These are phyloP conservation scores for Chaetomium fimeti DNA, from an alignment of 495 filamentous ascomycete genomes.

Conservation along the genomic window DNA sequence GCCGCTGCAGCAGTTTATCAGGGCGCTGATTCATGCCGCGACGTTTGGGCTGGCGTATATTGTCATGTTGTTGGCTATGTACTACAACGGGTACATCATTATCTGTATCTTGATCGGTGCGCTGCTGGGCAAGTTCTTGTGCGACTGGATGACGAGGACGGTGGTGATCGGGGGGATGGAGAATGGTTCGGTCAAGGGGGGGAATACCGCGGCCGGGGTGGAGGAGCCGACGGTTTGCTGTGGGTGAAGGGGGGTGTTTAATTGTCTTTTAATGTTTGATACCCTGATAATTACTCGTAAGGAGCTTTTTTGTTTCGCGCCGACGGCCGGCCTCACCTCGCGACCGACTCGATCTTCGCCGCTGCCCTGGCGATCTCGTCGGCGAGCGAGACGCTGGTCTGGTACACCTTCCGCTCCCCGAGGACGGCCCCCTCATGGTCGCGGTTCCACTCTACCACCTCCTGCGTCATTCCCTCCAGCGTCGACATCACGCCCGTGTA, in stretches of 20 bases:
- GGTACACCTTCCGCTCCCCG: slow-evolving; percentile 31
- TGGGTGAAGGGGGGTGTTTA: slow-evolving; percentile 23
- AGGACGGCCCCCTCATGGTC: slow-evolving; percentile 29
- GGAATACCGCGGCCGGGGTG: slow-evolving; percentile 15
- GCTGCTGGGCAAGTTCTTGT: slow-evolving; percentile 47
- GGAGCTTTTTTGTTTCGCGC: background rate
- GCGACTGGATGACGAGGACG: slow-evolving; percentile 42
- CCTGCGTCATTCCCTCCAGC: slow-evolving; percentile 53
- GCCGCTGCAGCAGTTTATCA: slow-evolving; percentile 49
- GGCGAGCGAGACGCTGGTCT: slow-evolving; percentile 42
- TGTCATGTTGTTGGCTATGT: slow-evolving; percentile 58
- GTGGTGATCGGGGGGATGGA: slow-evolving; percentile 21
- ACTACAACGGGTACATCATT: slow-evolving; percentile 58
- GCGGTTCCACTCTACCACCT: slow-evolving; percentile 55
- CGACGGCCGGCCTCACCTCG: background rate
- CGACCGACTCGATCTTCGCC: slow-evolving; percentile 2
- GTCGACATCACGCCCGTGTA: slow-evolving; percentile 53
- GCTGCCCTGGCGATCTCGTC: slow-evolving; percentile 41
- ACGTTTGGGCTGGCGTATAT: slow-evolving; percentile 57
- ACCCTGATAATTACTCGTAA: background rate
- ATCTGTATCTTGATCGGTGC: slow-evolving; percentile 57
- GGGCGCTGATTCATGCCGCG: slow-evolving; percentile 48
- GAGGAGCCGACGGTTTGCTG: slow-evolving; percentile 35
- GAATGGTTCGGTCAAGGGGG: slow-evolving; percentile 7
- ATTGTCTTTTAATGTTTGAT: slow-evolving; percentile 14